Percentiles rank a stretch among this genome's conserved stretches.
Evolutionary conservation across 441 rosid genomes (phyloP).

Genomic region (Manihot esculenta): DNA sequence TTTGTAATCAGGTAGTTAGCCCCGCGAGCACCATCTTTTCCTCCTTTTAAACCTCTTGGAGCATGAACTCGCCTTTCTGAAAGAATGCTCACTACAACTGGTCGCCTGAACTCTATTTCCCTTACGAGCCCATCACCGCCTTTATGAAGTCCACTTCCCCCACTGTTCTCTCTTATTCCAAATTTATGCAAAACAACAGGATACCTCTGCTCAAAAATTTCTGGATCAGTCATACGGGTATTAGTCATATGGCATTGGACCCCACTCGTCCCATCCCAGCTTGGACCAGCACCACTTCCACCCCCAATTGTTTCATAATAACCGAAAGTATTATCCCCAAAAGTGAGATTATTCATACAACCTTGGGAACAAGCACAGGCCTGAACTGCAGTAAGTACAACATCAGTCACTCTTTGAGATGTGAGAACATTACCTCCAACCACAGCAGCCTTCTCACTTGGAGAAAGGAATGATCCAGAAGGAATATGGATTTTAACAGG

Average conservation of each 20-base stretch:
- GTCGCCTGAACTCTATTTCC: constrained; percentile 83
- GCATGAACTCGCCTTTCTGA: constrained; percentile 95
- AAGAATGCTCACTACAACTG: constrained; percentile 79
- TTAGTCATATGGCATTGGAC: constrained; percentile 98
- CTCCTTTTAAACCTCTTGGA: constrained; percentile 82
- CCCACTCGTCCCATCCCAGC: constrained; percentile 90
- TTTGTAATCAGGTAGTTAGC: constrained; percentile 62
- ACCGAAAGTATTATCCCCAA: constrained; percentile 82
- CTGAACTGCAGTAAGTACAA: constrained; percentile 75
- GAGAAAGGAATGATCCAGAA: constrained; percentile 79
- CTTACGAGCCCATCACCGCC: constrained; percentile 88
- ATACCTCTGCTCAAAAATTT: constrained; percentile 93
- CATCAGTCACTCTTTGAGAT: constrained; percentile 88
- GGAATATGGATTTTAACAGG: constrained; percentile 82
- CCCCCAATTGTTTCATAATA: constrained; percentile 96
- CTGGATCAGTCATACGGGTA: constrained; percentile 97
- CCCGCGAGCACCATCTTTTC: constrained; percentile 76
- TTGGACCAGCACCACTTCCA: constrained; percentile 90
- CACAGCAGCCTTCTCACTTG: constrained; percentile 90
- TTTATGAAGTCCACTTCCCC: constrained; percentile 69
- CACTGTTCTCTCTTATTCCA: constrained; percentile 77
- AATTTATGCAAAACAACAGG: constrained; percentile 81
- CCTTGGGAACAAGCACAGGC: constrained; percentile 98
- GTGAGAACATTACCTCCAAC: constrained; percentile 97
- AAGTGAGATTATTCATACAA: constrained; percentile 97